Evolutionary conservation across 495 filamentous ascomycete species (phyloP).

Genomic region (Penicillium chermesinum): DNA sequence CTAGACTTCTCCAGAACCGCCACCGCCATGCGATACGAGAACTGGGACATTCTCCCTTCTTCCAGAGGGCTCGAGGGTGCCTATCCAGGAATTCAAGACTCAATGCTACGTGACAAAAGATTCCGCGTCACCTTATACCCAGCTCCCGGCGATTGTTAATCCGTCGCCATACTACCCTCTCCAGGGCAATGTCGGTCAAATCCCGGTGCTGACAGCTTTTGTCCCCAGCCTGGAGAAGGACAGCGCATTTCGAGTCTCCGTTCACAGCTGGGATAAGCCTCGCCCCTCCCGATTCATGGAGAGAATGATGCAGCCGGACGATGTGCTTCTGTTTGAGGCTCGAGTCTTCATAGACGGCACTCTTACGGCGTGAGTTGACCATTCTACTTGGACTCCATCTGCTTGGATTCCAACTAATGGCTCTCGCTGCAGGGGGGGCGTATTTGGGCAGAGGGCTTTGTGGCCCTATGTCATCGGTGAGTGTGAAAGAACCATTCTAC

Average conservation of each 20-base stretch:
- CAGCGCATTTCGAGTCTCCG: slow-evolving; percentile 65
- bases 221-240: slow-evolving; percentile 60
- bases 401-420: neutral
- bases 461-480: slow-evolving; percentile 60
- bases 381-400: neutral
- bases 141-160: slow-evolving; percentile 24
- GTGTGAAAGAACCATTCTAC: slow-evolving; percentile 7
- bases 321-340: slow-evolving; percentile 60
- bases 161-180: slow-evolving; percentile 22
- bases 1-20: neutral
- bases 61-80: slow-evolving; percentile 56
- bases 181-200: slow-evolving; percentile 34
- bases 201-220: slow-evolving; percentile 74
- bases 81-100: slow-evolving; percentile 83
- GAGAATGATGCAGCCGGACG: slow-evolving; percentile 55
- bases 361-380: slow-evolving; percentile 52
- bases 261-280: slow-evolving; percentile 76
- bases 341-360: slow-evolving; percentile 68
- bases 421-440: slow-evolving; percentile 34
- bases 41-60: slow-evolving; percentile 87
- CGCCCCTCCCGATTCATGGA: slow-evolving; percentile 56
- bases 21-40: slow-evolving; percentile 66
- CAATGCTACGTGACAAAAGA: slow-evolving; percentile 73
- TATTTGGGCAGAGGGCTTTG: slow-evolving; percentile 49
- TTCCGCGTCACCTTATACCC: slow-evolving; percentile 37